Percentiles rank a stretch among this genome's conserved stretches.
phyloP scores from a whole-genome alignment of 768 basidiomycete species.

The Cystobasidium ongulense region DNA sequence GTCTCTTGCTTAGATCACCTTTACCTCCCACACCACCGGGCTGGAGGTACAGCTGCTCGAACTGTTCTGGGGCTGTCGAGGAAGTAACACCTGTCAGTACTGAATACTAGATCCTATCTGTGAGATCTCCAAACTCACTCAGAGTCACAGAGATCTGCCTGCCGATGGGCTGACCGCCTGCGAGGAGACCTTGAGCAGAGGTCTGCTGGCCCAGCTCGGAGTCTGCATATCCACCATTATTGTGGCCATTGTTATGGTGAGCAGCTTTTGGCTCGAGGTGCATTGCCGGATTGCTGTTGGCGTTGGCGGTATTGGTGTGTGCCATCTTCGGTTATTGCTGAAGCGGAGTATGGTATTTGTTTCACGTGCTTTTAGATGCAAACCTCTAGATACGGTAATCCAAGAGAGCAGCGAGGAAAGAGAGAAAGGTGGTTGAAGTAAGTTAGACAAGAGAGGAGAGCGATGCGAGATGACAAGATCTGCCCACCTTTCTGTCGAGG shows the following conservation, averaged over 20 bases:
- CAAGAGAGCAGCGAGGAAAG: not conserved
- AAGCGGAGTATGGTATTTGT: too few species aligned
- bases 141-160: conserved; percentile 37
- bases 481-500: too few species aligned
- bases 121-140: not conserved
- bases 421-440: too few species aligned
- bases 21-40: conserved; percentile 38
- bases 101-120: not conserved
- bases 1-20: conserved; percentile 39
- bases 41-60: conserved; percentile 41
- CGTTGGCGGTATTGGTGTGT: not conserved
- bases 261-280: conserved; percentile 15
- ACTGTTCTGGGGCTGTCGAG: conserved; percentile 40
- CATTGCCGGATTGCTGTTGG: conserved; percentile 1
- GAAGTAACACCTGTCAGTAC: not conserved
- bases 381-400: not conserved
- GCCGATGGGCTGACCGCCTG: conserved; percentile 36
- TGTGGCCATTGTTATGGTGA: not conserved
- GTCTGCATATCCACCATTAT: not conserved
- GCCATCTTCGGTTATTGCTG: not conserved
- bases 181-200: conserved; percentile 1
- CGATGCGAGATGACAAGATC: too few species aligned
- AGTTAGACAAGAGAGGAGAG: too few species aligned
- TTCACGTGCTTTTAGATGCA: not conserved
- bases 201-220: conserved; percentile 19